Evolutionary conservation across 495 filamentous ascomycete genomes (phyloP).

Genomic region (Hypoxylon fuscum): DNA sequence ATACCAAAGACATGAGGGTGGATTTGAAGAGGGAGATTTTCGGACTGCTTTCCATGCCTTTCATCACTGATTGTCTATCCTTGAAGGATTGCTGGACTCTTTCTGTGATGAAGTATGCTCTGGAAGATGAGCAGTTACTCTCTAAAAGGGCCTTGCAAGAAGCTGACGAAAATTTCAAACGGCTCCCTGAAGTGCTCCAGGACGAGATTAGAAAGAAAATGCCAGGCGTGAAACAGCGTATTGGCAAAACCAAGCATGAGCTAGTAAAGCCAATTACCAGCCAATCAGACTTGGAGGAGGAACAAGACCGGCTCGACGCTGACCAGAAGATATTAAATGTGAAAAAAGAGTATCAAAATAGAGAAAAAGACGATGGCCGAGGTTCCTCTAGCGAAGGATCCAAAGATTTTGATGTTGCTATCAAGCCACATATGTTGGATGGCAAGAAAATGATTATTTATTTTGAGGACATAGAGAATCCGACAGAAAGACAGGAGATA

Average conservation of each 20-base stretch:
- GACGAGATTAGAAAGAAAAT: neutral
- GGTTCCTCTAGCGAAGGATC: neutral
- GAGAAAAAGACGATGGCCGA: neutral
- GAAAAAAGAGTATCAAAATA: neutral
- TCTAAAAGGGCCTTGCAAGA: neutral
- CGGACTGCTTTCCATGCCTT: neutral
- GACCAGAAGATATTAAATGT: neutral
- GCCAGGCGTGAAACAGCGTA: neutral
- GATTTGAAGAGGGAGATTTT: constrained; percentile 11
- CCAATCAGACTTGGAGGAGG: neutral
- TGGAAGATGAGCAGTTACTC: neutral
- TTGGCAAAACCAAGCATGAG: neutral
- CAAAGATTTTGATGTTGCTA: neutral
- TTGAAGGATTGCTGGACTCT: constrained; percentile 9
- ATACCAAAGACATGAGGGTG: neutral
- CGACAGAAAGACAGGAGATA: neutral
- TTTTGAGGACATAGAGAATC: neutral
- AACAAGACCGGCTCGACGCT: neutral
- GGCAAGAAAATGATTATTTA: neutral
- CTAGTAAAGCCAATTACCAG: neutral
- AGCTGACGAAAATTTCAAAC: neutral
- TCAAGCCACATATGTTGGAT: neutral
- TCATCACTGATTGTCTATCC: neutral
- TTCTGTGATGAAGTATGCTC: neutral
- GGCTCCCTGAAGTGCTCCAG: neutral